Conservation (phyloP, 371 early-diverging fungal genomes). For the Nematocida sp. region DNA sequence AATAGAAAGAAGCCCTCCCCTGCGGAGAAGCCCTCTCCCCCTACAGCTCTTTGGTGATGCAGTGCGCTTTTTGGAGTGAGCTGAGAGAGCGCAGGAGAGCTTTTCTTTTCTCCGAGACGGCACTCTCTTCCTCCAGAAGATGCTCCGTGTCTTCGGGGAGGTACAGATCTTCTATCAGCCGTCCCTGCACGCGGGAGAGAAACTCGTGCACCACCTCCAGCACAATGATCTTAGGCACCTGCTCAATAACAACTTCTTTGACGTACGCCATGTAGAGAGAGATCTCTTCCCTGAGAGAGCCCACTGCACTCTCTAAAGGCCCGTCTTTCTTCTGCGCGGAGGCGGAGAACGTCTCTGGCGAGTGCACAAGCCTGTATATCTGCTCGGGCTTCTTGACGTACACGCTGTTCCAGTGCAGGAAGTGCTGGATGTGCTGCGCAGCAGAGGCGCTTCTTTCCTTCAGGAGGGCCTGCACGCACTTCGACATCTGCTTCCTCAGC, state of each 20-base stretch:
- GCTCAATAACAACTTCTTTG: slow-evolving; percentile 86
- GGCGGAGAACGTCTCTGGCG: neutral
- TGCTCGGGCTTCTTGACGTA: slow-evolving; percentile 70
- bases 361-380: neutral
- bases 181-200: slow-evolving; percentile 83
- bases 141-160: slow-evolving; percentile 79
- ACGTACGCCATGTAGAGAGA: slow-evolving; percentile 88
- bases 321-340: neutral
- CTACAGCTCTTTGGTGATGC: slow-evolving; percentile 71
- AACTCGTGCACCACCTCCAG: slow-evolving; percentile 79
- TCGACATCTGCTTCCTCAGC: slow-evolving; percentile 71
- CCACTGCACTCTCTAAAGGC: neutral
- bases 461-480: slow-evolving; percentile 72
- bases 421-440: slow-evolving; percentile 68
- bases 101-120: slow-evolving; percentile 77
- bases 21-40: neutral
- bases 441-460: slow-evolving; percentile 72
- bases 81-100: slow-evolving; percentile 71
- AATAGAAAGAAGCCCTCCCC: neutral
- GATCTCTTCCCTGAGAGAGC: slow-evolving; percentile 74
- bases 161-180: slow-evolving; percentile 85
- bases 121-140: slow-evolving; percentile 82
- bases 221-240: slow-evolving; percentile 97
- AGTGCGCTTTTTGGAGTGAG: slow-evolving; percentile 74
- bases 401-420: slow-evolving; percentile 74